phyloP scores from a whole-genome alignment of 1,284 basidiomycete genomes.

The Papiliotrema laurentii region DNA sequence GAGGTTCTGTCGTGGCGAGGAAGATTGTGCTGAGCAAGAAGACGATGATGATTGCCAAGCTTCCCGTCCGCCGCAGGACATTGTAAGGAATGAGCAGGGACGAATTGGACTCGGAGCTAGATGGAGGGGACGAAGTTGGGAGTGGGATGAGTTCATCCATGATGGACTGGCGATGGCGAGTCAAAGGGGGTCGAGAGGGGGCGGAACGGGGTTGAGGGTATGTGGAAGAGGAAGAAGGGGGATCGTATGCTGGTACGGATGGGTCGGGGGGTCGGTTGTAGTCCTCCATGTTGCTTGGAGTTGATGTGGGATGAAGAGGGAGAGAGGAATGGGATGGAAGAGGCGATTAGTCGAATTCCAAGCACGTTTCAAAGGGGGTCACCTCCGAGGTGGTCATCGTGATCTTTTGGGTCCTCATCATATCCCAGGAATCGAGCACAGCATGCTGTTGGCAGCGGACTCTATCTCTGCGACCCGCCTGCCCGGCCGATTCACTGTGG shows the following conservation, averaged over 20 bases:
- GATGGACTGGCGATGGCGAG: slow-evolving; percentile 18
- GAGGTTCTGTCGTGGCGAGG: slow-evolving; percentile 21
- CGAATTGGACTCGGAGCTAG: background rate
- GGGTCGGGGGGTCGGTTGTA: background rate
- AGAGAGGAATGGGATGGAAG: background rate
- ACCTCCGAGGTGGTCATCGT: too few species aligned
- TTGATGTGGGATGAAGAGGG: background rate
- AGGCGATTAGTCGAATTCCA: background rate
- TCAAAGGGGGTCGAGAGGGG: background rate
- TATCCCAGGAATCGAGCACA: too few species aligned
- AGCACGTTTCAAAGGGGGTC: too few species aligned
- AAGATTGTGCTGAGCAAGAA: slow-evolving; percentile 38
- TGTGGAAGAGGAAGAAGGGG: background rate
- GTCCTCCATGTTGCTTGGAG: background rate
- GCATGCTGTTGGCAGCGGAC: too few species aligned
- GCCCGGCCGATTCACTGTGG: too few species aligned
- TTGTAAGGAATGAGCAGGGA: slow-evolving; percentile 6
- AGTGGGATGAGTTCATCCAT: slow-evolving; percentile 37
- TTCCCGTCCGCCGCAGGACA: slow-evolving; percentile 26
- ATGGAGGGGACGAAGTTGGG: background rate
- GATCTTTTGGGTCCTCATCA: too few species aligned
- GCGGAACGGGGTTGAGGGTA: background rate
- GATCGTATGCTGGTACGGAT: background rate
- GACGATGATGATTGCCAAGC: slow-evolving; percentile 36
- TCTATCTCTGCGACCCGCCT: too few species aligned